These are phyloP conservation scores for Syzygium malaccense DNA, from an alignment of 441 rosid genomes.

Conservation along the genomic window DNA sequence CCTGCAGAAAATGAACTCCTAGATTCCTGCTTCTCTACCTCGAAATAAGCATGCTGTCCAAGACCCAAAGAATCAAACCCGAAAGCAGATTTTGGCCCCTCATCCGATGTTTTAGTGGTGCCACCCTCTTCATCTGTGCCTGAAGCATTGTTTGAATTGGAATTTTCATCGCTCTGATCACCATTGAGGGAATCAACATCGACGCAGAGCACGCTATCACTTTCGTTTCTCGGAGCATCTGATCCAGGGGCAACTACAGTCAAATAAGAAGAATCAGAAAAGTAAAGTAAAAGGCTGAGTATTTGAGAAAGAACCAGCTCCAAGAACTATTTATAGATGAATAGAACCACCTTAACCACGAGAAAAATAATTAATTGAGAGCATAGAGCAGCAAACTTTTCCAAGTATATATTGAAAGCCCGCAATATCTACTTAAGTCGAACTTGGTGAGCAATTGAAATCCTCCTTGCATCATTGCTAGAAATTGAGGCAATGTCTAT, in stretches of 20 bases:
- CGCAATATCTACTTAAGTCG: not conserved
- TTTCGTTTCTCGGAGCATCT: conserved; percentile 18
- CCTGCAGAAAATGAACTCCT: conserved; percentile 24
- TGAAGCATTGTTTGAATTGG: not conserved
- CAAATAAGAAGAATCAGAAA: not conserved
- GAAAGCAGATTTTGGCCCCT: conserved; percentile 12
- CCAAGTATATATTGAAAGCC: not conserved
- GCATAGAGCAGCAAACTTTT: not conserved
- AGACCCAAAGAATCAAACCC: conserved; percentile 20
- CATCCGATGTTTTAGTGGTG: conserved; percentile 19
- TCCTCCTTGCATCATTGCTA: not conserved
- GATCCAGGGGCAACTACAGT: conserved; percentile 40
- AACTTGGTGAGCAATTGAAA: not conserved
- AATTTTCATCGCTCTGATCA: conserved; percentile 27
- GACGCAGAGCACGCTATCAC: conserved; percentile 19
- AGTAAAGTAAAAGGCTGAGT: not conserved
- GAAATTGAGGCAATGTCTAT: not conserved
- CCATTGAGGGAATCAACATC: conserved; percentile 30
- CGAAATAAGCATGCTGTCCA: conserved; percentile 14
- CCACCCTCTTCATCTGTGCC: conserved; percentile 12
- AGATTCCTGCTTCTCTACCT: conserved; percentile 22
- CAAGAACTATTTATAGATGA: not conserved
- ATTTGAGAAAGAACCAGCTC: not conserved
- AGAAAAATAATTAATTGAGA: not conserved
- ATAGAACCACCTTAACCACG: not conserved